phyloP scores from a whole-genome alignment of 2,329 filamentous ascomycete genomes.

The Venturia asperata region DNA sequence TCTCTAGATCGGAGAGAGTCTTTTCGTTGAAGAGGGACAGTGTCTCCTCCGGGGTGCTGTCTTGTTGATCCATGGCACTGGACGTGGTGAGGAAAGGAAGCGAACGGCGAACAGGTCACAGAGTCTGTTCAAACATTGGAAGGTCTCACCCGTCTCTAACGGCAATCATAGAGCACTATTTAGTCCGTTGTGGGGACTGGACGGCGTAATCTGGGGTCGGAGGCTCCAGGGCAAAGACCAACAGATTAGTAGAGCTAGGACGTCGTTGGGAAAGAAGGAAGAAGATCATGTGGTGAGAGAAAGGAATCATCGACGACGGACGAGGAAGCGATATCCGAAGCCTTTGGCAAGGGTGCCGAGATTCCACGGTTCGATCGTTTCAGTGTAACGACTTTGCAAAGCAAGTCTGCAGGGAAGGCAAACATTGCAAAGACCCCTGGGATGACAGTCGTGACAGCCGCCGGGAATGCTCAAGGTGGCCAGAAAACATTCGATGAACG shows the following conservation, averaged over 20 bases:
- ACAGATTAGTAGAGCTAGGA: neutral
- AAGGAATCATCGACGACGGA: neutral
- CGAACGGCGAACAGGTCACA: neutral
- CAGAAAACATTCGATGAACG: neutral
- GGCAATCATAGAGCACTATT: neutral
- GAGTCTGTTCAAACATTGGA: neutral
- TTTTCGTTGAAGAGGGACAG: constrained; percentile 14
- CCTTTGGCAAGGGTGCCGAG: neutral
- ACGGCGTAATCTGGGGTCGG: neutral
- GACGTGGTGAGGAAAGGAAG: neutral
- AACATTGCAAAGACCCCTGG: neutral
- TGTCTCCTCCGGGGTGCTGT: constrained; percentile 2
- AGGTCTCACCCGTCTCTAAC: neutral
- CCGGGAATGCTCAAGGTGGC: neutral
- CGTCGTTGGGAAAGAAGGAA: neutral
- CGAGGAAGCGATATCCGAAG: too few species aligned
- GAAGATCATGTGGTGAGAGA: neutral
- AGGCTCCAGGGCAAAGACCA: neutral
- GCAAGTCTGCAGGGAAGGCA: neutral
- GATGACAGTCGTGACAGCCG: neutral
- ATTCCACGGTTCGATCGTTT: constrained; percentile 2
- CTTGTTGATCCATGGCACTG: neutral
- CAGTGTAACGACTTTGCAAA: constrained; percentile 8
- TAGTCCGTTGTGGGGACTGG: neutral
- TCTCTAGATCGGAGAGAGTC: constrained; percentile 14